A percentile compares a stretch with the other conserved stretches of the same genome.
These are phyloP conservation scores for Glycine latifolia DNA, from an alignment of 306 rosid species.

Conservation along the genomic window DNA sequence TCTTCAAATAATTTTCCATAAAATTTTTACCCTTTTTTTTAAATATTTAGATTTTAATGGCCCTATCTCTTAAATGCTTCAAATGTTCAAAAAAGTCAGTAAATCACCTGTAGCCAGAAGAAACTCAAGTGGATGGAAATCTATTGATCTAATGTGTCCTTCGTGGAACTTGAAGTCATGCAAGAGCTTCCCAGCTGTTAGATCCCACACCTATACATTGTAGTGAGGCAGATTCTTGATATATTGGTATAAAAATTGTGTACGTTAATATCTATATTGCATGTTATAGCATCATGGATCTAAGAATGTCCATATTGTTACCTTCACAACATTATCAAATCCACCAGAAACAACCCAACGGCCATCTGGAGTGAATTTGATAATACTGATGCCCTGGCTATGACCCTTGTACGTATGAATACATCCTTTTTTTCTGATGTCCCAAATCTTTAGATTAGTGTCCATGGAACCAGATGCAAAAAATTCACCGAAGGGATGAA, in stretches of 20 bases:
- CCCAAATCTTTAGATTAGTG: slow-evolving; percentile 91
- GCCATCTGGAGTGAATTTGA: slow-evolving; percentile 98
- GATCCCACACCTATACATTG: slow-evolving; percentile 86
- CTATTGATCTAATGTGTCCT: slow-evolving; percentile 83
- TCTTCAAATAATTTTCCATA: slow-evolving; percentile 7
- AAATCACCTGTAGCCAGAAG: slow-evolving; percentile 92
- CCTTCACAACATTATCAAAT: slow-evolving; percentile 91
- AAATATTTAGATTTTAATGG: neutral
- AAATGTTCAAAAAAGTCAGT: slow-evolving; percentile 30
- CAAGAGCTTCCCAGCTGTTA: slow-evolving; percentile 96
- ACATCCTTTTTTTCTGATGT: slow-evolving; percentile 92
- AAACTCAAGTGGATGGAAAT: slow-evolving; percentile 97
- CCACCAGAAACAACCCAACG: slow-evolving; percentile 99
- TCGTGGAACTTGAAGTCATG: slow-evolving; percentile 94
- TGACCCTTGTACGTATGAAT: slow-evolving; percentile 98
- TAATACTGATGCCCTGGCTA: slow-evolving; percentile 84
- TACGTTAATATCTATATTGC: slow-evolving; percentile 29
- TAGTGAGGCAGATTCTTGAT: slow-evolving; percentile 31
- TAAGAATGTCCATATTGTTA: slow-evolving; percentile 47
- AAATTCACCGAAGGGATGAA: slow-evolving; percentile 99
- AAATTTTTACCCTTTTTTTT: slow-evolving; percentile 4
- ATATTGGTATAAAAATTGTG: slow-evolving; percentile 31
- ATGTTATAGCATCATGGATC: slow-evolving; percentile 25
- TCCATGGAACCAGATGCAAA: slow-evolving; percentile 96
- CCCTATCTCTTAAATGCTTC: neutral